Percentiles rank a stretch among this genome's conserved stretches.
Evolutionary conservation across 164 flowering plant genomes (phyloP).

Genomic region (Kalanchoe fedtschenkoi): DNA sequence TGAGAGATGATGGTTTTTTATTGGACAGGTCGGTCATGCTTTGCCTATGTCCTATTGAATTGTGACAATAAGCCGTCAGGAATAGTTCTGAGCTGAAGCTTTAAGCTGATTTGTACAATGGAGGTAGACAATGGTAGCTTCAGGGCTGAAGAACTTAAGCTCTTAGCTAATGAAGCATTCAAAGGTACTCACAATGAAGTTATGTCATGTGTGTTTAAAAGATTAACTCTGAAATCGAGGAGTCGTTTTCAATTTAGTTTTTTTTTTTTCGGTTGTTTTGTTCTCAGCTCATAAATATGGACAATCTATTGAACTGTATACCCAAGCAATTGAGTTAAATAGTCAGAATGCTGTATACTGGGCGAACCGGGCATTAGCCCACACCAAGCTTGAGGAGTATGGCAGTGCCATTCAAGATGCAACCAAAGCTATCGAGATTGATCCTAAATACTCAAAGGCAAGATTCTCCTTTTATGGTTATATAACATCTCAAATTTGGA

Average conservation of each 20-base stretch:
- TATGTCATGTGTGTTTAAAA: background rate
- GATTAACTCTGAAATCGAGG: background rate
- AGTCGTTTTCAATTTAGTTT: background rate
- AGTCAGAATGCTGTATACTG: conserved; percentile 77
- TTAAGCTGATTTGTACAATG: too few species aligned
- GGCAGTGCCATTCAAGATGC: conserved; percentile 97
- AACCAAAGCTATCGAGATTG: conserved; percentile 76
- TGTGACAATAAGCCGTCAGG: too few species aligned
- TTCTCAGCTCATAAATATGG: conserved; percentile 65
- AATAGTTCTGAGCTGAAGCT: too few species aligned
- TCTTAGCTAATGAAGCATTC: conserved; percentile 81
- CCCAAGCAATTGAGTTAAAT: conserved; percentile 73
- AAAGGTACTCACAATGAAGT: too few species aligned
- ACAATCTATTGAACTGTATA: conserved; percentile 79
- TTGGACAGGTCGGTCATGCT: too few species aligned
- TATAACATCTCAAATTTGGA: background rate
- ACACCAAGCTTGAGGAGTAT: conserved; percentile 88
- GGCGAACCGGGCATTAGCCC: conserved; percentile 96
- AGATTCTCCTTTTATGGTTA: conserved; percentile 8
- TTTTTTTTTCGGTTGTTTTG: background rate
- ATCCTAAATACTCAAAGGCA: conserved; percentile 88
- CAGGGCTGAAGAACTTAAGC: conserved; percentile 70
- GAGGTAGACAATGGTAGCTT: too few species aligned
- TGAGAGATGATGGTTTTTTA: too few species aligned
- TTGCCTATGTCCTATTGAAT: too few species aligned